Percentiles rank a stretch among this genome's conserved stretches.
phyloP scores from a whole-genome alignment of 2,329 filamentous ascomycete genomes.

The Beauveria brongniartii region DNA sequence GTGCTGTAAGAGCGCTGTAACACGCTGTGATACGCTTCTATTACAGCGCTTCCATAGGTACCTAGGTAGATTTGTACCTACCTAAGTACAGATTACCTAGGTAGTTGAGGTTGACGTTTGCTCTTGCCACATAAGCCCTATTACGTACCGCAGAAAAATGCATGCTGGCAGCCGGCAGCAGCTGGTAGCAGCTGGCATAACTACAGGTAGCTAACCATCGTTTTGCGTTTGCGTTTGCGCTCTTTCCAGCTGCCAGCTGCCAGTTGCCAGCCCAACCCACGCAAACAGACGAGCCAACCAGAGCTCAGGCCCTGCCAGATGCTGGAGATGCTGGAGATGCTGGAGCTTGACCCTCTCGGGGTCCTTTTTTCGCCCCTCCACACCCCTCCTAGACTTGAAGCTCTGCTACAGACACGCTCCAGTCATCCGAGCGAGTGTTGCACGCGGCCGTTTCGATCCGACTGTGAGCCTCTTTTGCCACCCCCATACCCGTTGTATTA shows the following conservation, averaged over 20 bases:
- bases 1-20: background rate
- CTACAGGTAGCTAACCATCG: too few relatives aligned
- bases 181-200: too few relatives aligned
- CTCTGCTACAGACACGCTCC: background rate
- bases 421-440: background rate
- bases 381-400: background rate
- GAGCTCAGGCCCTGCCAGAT: background rate
- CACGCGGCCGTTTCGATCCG: slow-evolving; percentile 3
- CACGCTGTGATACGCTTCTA: too few relatives aligned
- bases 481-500: background rate
- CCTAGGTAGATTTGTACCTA: too few relatives aligned
- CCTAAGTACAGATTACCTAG: too few relatives aligned
- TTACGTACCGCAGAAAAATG: background rate
- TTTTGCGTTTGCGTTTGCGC: background rate
- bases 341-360: slow-evolving; percentile 3
- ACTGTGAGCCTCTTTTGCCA: background rate
- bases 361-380: slow-evolving; percentile 4
- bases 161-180: background rate
- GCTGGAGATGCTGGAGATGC: background rate
- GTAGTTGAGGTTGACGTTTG: background rate
- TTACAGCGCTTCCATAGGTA: too few relatives aligned
- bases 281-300: background rate
- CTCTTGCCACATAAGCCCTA: background rate
- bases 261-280: background rate
- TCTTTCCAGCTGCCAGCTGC: background rate